phyloP scores from a whole-genome alignment of 345 rosid species.

The Rhodomyrtus tomentosa region DNA sequence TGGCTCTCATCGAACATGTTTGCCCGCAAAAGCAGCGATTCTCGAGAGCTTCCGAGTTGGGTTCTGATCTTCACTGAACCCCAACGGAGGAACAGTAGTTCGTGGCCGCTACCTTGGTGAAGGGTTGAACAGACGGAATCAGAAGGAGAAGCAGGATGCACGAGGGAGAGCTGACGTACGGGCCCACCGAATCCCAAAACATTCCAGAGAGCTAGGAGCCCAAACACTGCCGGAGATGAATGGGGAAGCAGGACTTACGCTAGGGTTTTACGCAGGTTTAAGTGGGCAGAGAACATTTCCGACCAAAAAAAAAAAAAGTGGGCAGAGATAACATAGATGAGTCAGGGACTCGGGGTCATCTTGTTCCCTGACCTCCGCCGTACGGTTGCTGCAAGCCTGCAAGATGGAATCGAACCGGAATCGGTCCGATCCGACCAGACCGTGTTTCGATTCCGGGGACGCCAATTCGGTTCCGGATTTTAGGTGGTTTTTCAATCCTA shows the following conservation, averaged over 20 bases:
- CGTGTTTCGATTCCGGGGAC: too few relatives aligned
- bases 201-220: too few relatives aligned
- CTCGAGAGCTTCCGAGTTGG: not conserved
- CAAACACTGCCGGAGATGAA: not conserved
- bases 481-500: too few relatives aligned
- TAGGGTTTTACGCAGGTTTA: not conserved
- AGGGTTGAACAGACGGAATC: not conserved
- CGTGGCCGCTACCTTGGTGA: not conserved
- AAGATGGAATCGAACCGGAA: too few relatives aligned
- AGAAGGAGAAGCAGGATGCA: not conserved
- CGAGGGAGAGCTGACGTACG: not conserved
- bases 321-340: not conserved
- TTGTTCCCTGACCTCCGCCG: too few relatives aligned
- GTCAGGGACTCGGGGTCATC: not conserved
- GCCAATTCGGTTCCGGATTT: too few relatives aligned
- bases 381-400: too few relatives aligned
- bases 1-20: constrained; percentile 60
- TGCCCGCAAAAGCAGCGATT: not conserved
- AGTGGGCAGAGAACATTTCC: not conserved
- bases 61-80: not conserved
- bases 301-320: too few relatives aligned
- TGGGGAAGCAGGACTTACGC: not conserved
- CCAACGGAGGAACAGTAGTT: not conserved
- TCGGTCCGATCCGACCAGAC: too few relatives aligned
- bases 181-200: not conserved